phyloP scores from a whole-genome alignment of 352 stramenopile genomes.

The Globisporangium emineosum region DNA sequence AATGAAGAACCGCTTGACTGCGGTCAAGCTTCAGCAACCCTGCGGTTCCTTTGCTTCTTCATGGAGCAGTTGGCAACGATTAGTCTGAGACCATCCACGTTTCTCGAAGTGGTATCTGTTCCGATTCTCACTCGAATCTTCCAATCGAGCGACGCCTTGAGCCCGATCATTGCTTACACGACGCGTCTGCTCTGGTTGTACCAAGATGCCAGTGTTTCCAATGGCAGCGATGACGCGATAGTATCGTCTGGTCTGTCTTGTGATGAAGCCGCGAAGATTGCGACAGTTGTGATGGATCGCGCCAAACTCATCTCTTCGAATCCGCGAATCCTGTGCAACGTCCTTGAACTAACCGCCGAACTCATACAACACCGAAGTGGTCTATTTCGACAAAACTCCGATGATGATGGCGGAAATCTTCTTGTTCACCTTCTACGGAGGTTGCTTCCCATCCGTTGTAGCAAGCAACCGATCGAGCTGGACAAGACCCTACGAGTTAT shows the following conservation, averaged over 20 bases:
- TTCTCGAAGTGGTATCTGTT: not conserved
- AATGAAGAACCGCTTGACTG: not conserved
- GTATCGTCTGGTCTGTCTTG: not conserved
- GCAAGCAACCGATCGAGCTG: not conserved
- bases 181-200: slow-evolving; percentile 12
- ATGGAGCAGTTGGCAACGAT: slow-evolving; percentile 8
- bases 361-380: not conserved
- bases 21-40: not conserved
- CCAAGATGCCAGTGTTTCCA: not conserved
- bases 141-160: not conserved
- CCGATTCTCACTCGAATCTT: not conserved
- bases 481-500: not conserved
- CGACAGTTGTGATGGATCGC: not conserved
- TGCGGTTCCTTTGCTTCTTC: slow-evolving; percentile 16
- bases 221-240: not conserved
- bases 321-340: not conserved
- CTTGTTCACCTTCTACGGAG: not conserved
- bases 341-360: slow-evolving; percentile 2
- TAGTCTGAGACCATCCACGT: not conserved
- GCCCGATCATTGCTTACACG: not conserved
- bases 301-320: not conserved
- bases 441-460: not conserved
- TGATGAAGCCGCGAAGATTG: not conserved
- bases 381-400: no score
- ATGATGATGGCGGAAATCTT: not conserved